Base-by-base conservation (phyloP, 176 grass and related monocot species). In the Paspalum vaginatum region DNA sequence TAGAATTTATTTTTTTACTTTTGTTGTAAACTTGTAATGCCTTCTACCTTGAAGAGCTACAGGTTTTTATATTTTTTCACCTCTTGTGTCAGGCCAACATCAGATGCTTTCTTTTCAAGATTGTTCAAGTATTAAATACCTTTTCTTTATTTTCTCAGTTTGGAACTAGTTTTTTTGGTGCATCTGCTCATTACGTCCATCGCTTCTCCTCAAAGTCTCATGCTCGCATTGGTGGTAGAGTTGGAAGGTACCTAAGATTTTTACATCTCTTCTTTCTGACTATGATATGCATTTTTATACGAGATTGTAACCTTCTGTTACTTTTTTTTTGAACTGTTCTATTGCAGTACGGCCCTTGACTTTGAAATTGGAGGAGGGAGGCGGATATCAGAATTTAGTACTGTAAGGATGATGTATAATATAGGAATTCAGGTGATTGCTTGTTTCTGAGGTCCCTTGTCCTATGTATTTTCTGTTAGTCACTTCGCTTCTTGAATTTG, bases 311-410 rank as follows among this genome's bases (percentile, higher is more conserved):
- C 44, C 24, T 59, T 22, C 16, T 77, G 9, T 49, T 80, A 52
- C 13, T 63, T 41, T 37, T 83, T 43, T 65, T 42, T 83, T 80
- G 67, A 54, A 75, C 79, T 89, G 21, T 25, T 67, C 20, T 82
- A n/a, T 91, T 81, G 80, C 79, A 99, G 90, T 70, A 89, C 81
- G 20, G 79, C 92, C 62, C 84, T 93, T 91, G 88, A 99, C 74
- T 86, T 99, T 84, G 96, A 99, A 91, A 89, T 99, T 89, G 96
- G 92, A 42, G 96, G 88, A 61, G 96, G 96, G 22, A 99, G 96
- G 76, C 77, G 61, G 75, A 86, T 99, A 88, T 99, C 96, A 70
- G 72, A 99, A 77, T 95, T 94, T 61, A 99, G 96, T 85, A 91
- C 81, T 43, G 86, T 93, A 72, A 89, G 96, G 81, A 89, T 92